A percentile compares a stretch with the other conserved stretches of the same genome.
Conservation (phyloP, 148 eudicot genomes). For the Limonium bicolor region DNA sequence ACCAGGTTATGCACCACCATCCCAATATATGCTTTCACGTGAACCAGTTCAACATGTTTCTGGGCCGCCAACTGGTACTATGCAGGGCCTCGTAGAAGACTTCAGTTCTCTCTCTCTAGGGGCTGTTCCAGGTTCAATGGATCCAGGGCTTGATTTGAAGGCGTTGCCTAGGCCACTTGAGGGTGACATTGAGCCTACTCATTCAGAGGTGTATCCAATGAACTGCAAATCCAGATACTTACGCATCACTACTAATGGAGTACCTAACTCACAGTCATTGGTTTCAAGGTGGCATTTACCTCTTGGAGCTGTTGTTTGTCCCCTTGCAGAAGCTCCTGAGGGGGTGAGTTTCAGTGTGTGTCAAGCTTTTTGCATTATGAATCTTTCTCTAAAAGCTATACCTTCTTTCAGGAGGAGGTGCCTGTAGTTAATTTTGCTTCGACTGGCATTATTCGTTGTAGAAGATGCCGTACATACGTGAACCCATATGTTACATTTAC, state of each 20-base stretch:
- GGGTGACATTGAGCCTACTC: constrained; percentile 67
- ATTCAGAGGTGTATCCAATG: constrained; percentile 46
- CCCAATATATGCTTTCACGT: constrained; percentile 29
- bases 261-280: constrained; percentile 85
- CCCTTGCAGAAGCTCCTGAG: constrained; percentile 90
- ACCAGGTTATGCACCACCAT: constrained; percentile 36
- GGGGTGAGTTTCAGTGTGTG: constrained; percentile 92
- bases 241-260: constrained; percentile 67
- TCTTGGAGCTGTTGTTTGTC: constrained; percentile 94
- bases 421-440: constrained; percentile 75
- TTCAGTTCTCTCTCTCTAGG: constrained; percentile 71
- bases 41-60: constrained; percentile 32
- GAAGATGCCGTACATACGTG: constrained; percentile 93
- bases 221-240: constrained; percentile 64
- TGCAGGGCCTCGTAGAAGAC: constrained; percentile 63
- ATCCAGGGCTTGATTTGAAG: constrained; percentile 62
- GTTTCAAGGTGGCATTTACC: constrained; percentile 97
- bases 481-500: constrained; percentile 80
- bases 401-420: constrained; percentile 76
- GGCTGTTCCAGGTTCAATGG: constrained; percentile 70
- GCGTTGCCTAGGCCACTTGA: constrained; percentile 81
- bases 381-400: constrained; percentile 2
- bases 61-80: constrained; percentile 46
- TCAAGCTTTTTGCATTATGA: background rate
- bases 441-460: constrained; percentile 87